Conservation (phyloP, 2,329 filamentous ascomycete species). For the Ophiocordyceps camponoti-leonardi region DNA sequence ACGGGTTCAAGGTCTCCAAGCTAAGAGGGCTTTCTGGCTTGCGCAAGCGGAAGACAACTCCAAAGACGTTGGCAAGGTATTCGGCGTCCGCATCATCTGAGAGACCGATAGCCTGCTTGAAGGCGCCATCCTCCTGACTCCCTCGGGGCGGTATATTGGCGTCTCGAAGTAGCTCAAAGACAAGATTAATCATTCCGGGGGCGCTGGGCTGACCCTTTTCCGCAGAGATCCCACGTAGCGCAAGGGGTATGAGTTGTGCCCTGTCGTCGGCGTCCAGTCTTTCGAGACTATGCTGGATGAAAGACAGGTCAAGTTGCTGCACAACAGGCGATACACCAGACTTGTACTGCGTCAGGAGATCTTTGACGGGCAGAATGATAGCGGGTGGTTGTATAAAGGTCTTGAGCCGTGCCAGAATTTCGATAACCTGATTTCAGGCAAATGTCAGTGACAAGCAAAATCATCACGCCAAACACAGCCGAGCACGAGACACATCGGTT, state of each 20-base stretch:
- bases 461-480: background rate
- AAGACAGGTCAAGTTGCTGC: slow-evolving; percentile 74
- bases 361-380: slow-evolving; percentile 69
- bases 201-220: slow-evolving; percentile 14
- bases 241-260: slow-evolving; percentile 50
- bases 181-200: slow-evolving; percentile 61
- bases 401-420: background rate
- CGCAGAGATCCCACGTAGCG: slow-evolving; percentile 13
- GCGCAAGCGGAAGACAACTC: slow-evolving; percentile 45
- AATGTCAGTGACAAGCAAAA: background rate
- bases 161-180: slow-evolving; percentile 58
- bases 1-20: slow-evolving; percentile 16
- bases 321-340: slow-evolving; percentile 54
- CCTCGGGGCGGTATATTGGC: slow-evolving; percentile 59
- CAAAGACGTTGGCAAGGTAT: slow-evolving; percentile 60
- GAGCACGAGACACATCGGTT: background rate
- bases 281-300: slow-evolving; percentile 64
- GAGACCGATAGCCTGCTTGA: slow-evolving; percentile 51
- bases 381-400: slow-evolving; percentile 13
- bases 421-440: background rate
- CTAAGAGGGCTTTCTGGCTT: slow-evolving; percentile 12
- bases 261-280: slow-evolving; percentile 40
- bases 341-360: slow-evolving; percentile 80
- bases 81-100: slow-evolving; percentile 48
- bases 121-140: slow-evolving; percentile 55